Conservation (phyloP, 768 basidiomycete genomes). For the Gyrodon lividus region DNA sequence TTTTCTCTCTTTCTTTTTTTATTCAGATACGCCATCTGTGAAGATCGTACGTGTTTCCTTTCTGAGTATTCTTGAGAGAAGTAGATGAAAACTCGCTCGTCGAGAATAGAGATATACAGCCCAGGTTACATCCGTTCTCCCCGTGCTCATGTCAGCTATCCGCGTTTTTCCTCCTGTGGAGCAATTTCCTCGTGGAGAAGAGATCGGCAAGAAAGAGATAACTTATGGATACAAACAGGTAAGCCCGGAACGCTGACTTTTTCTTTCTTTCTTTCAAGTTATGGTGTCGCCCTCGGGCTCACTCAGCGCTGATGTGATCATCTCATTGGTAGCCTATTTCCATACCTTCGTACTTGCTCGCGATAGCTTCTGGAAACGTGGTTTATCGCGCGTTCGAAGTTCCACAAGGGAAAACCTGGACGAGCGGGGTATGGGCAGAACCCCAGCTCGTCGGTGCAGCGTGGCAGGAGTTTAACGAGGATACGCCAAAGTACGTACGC, state of each 20-base stretch:
- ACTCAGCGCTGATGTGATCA: neutral
- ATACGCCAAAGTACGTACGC: conserved; percentile 61
- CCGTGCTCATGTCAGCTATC: conserved; percentile 84
- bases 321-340: conserved; percentile 59
- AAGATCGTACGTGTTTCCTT: conserved; percentile 62
- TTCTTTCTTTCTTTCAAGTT: too few species aligned
- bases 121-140: conserved; percentile 67
- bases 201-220: conserved; percentile 67
- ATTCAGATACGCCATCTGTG: conserved; percentile 74
- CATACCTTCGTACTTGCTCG: conserved; percentile 87
- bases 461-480: conserved; percentile 87
- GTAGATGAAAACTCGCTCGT: neutral
- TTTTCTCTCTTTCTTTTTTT: too few species aligned
- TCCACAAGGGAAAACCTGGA: conserved; percentile 68
- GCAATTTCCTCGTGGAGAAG: conserved; percentile 67
- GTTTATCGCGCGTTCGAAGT: conserved; percentile 64
- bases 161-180: conserved; percentile 70
- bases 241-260: neutral
- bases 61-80: neutral
- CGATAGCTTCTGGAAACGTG: conserved; percentile 84
- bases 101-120: conserved; percentile 69
- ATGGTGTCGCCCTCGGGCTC: neutral
- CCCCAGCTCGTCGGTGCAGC: conserved; percentile 76
- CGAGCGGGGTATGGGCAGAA: conserved; percentile 87
- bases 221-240: conserved; percentile 79